Conservation (phyloP, 805 yeast genomes). For the Barnettozyma sucrosica region DNA sequence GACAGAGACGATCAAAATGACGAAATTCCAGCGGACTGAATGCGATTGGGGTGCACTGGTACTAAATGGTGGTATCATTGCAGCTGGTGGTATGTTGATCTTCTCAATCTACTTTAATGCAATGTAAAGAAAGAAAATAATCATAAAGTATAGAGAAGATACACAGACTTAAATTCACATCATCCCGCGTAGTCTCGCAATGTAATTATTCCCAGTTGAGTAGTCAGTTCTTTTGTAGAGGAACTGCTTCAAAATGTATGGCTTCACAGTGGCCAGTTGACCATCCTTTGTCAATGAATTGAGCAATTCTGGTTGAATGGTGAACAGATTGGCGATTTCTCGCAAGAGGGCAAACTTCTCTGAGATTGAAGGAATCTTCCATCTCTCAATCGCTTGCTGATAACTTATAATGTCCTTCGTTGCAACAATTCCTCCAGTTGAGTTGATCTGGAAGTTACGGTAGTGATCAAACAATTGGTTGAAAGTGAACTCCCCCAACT, state of each 20-base stretch:
- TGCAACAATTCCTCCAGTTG: conserved; percentile 76
- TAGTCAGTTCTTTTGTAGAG: conserved; percentile 68
- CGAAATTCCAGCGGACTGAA: neutral
- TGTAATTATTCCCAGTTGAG: conserved; percentile 36
- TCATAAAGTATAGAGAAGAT: neutral
- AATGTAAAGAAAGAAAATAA: conserved; percentile 7
- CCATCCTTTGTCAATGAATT: conserved; percentile 80
- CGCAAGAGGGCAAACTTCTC: conserved; percentile 65
- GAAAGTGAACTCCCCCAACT: conserved; percentile 54
- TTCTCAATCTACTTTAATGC: conserved; percentile 21
- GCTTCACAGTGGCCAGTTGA: conserved; percentile 60
- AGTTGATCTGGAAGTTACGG: conserved; percentile 67
- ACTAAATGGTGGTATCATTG: conserved; percentile 7
- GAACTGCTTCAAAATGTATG: conserved; percentile 56
- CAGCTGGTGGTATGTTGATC: conserved; percentile 13
- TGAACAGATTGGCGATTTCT: conserved; percentile 78
- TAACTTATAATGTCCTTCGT: conserved; percentile 79
- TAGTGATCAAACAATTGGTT: conserved; percentile 62
- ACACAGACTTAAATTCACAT: conserved; percentile 4
- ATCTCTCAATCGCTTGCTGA: conserved; percentile 60
- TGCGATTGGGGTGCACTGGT: conserved; percentile 13
- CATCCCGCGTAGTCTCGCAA: conserved; percentile 22
- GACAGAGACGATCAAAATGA: conserved; percentile 12
- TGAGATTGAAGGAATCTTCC: conserved; percentile 56
- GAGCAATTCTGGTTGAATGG: conserved; percentile 76